phyloP scores from a whole-genome alignment of 2,329 filamentous ascomycete genomes.

The Emericellopsis atlantica region DNA sequence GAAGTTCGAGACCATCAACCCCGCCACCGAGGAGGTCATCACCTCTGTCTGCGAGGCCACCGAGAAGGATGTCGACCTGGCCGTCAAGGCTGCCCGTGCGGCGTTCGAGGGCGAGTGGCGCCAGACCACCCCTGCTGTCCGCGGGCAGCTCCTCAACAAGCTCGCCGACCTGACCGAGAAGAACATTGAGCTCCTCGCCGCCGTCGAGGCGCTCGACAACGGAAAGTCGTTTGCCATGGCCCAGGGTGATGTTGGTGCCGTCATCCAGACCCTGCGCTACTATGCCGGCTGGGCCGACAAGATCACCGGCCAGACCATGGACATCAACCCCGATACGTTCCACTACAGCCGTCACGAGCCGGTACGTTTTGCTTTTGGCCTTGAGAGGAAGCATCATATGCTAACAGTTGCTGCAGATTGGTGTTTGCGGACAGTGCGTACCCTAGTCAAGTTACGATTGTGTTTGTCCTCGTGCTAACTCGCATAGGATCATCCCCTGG shows the following conservation, averaged over 20 bases:
- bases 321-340: conserved; percentile 66
- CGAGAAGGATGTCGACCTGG: conserved; percentile 74
- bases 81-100: conserved; percentile 74
- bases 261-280: conserved; percentile 60
- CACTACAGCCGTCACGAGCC: conserved; percentile 73
- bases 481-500: conserved; percentile 61
- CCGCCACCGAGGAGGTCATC: conserved; percentile 73
- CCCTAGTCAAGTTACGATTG: no score
- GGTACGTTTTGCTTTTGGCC: conserved; percentile 18
- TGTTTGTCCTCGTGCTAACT: no score
- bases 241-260: conserved; percentile 59
- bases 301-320: conserved; percentile 76
- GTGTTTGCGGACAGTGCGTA: conserved; percentile 58
- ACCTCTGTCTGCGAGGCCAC: conserved; percentile 71
- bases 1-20: conserved; percentile 89
- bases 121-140: conserved; percentile 54
- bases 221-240: conserved; percentile 72
- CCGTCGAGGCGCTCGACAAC: conserved; percentile 80
- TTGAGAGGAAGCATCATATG: neutral
- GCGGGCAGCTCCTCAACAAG: conserved; percentile 58
- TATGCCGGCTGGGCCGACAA: conserved; percentile 82
- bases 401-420: conserved; percentile 41
- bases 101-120: conserved; percentile 69
- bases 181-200: conserved; percentile 62
- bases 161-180: conserved; percentile 72